phyloP scores from a whole-genome alignment of 805 yeast species.

The Starmerella asiatica region DNA sequence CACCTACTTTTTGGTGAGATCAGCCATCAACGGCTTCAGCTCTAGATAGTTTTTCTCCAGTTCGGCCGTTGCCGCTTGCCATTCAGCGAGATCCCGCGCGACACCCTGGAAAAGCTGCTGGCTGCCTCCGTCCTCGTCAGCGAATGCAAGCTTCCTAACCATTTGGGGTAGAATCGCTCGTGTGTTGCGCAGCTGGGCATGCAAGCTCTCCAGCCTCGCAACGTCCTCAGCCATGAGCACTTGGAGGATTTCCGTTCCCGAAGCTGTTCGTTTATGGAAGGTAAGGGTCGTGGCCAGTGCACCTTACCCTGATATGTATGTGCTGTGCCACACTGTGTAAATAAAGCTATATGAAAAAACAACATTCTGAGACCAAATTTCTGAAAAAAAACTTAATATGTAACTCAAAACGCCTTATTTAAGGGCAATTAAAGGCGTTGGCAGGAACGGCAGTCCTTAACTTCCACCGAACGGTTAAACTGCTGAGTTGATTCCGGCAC shows the following conservation, averaged over 20 bases:
- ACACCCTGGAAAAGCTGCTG: constrained; percentile 17
- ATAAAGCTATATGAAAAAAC: too few relatives aligned
- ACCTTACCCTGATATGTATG: too few relatives aligned
- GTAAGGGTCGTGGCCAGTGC: too few relatives aligned
- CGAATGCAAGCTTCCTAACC: constrained; percentile 15
- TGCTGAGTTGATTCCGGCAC: constrained; percentile 54
- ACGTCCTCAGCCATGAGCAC: constrained; percentile 9
- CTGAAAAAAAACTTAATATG: constrained; percentile 4
- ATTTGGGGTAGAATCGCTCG: constrained; percentile 19
- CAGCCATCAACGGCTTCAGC: constrained; percentile 11
- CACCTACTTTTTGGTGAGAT: constrained; percentile 1
- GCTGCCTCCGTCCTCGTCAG: constrained; percentile 14
- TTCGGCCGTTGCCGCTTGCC: constrained; percentile 10
- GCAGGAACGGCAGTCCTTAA: constrained; percentile 21
- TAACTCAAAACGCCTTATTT: constrained; percentile 20
- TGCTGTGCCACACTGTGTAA: too few relatives aligned
- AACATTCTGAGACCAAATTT: too few relatives aligned
- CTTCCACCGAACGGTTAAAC: constrained; percentile 48
- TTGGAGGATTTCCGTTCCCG: too few relatives aligned
- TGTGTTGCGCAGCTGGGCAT: constrained; percentile 13
- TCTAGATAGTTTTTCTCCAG: constrained; percentile 12
- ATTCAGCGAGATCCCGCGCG: constrained; percentile 13
- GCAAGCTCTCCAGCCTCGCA: constrained; percentile 14
- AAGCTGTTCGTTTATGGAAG: too few relatives aligned
- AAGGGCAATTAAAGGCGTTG: constrained; percentile 14